phyloP scores from a whole-genome alignment of 1,284 basidiomycete genomes.

The Ceraceosorus bombacis region DNA sequence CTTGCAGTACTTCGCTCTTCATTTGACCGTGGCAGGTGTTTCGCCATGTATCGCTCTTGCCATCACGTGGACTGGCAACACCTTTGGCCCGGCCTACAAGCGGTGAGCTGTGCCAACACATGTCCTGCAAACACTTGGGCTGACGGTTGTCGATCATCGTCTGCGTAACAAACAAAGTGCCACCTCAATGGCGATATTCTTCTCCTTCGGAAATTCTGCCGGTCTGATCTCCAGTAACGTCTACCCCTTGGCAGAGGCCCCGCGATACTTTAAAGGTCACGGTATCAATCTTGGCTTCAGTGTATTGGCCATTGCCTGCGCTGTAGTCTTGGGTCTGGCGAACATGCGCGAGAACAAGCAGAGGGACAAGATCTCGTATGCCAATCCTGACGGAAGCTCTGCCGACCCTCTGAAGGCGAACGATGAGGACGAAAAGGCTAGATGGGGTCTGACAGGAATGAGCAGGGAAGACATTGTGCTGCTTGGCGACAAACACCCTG shows the following conservation, averaged over 20 bases:
- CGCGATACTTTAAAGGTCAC: slow-evolving; percentile 27
- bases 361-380: slow-evolving; percentile 78
- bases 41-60: slow-evolving; percentile 48
- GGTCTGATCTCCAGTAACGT: slow-evolving; percentile 52
- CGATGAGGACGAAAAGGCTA: slow-evolving; percentile 5
- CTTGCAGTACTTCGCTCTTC: slow-evolving; percentile 50
- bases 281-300: slow-evolving; percentile 33
- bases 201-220: slow-evolving; percentile 50
- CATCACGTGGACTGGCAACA: slow-evolving; percentile 52
- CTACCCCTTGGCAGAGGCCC: slow-evolving; percentile 43
- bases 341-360: slow-evolving; percentile 65
- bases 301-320: slow-evolving; percentile 25
- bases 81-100: slow-evolving; percentile 45
- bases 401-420: slow-evolving; percentile 5
- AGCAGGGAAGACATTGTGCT: neutral
- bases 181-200: slow-evolving; percentile 52
- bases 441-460: neutral
- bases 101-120: neutral
- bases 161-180: slow-evolving; percentile 24
- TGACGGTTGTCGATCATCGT: too few species aligned
- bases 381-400: slow-evolving; percentile 9
- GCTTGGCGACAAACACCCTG: slow-evolving; percentile 1
- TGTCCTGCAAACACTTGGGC: too few species aligned
- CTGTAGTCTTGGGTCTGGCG: slow-evolving; percentile 28
- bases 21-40: slow-evolving; percentile 48